phyloP scores from a whole-genome alignment of 2,329 filamentous ascomycete species.

The Monosporascus ibericus region DNA sequence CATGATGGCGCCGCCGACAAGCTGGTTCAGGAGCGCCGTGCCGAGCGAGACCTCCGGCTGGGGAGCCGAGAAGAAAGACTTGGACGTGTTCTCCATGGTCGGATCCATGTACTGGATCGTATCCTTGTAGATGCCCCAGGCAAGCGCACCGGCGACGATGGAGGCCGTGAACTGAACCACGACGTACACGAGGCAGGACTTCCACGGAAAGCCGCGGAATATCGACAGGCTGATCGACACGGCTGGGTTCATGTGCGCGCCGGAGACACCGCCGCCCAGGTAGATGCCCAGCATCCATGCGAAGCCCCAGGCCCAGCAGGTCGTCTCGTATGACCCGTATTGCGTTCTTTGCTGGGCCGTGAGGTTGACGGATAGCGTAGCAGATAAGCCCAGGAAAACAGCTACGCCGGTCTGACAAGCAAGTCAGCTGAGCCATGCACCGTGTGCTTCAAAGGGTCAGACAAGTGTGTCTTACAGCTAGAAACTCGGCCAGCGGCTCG shows the following conservation, averaged over 20 bases:
- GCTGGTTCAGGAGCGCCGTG: slow-evolving; percentile 28
- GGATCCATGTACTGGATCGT: slow-evolving; percentile 25
- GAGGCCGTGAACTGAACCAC: slow-evolving; percentile 22
- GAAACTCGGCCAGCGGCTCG: slow-evolving; percentile 20
- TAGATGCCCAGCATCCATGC: slow-evolving; percentile 25
- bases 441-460: background rate
- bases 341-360: slow-evolving; percentile 12
- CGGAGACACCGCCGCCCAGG: slow-evolving; percentile 20
- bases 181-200: slow-evolving; percentile 24
- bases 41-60: slow-evolving; percentile 15
- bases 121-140: slow-evolving; percentile 22
- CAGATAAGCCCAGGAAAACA: slow-evolving; percentile 18
- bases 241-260: slow-evolving; percentile 26
- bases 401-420: slow-evolving; percentile 13
- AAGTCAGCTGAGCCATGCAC: background rate
- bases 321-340: slow-evolving; percentile 20
- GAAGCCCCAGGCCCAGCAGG: slow-evolving; percentile 23
- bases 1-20: slow-evolving; percentile 27
- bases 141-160: slow-evolving; percentile 22
- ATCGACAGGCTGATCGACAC: slow-evolving; percentile 28
- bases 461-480: slow-evolving; percentile 9
- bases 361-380: slow-evolving; percentile 19
- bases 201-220: slow-evolving; percentile 32
- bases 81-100: slow-evolving; percentile 18
- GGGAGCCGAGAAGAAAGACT: slow-evolving; percentile 26